phyloP scores from a whole-genome alignment of 805 yeast species.

The Suhomyces sp. region DNA sequence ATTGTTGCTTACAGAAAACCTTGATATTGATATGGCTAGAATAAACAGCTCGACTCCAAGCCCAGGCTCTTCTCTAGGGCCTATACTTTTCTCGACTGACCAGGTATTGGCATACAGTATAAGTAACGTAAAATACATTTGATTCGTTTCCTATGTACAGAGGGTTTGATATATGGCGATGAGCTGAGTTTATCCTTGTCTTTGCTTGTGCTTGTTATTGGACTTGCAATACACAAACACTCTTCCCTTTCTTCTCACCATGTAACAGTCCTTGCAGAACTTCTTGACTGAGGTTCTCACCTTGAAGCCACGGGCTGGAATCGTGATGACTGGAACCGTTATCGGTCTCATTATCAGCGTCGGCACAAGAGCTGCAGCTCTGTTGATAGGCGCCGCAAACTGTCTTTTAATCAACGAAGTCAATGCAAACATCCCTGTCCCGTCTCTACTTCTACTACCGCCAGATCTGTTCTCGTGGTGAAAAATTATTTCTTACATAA shows the following conservation, averaged over 20 bases:
- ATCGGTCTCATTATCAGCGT: conserved; percentile 12
- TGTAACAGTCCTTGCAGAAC: conserved; percentile 84
- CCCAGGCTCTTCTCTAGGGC: no score
- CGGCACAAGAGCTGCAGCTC: conserved; percentile 5
- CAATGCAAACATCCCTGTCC: conserved; percentile 16
- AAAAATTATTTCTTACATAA: conserved; percentile 1
- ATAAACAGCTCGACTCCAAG: no score
- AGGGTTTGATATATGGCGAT: not conserved
- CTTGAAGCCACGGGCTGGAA: conserved; percentile 50
- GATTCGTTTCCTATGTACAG: conserved; percentile 1
- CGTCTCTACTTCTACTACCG: not conserved
- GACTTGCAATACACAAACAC: conserved; percentile 91
- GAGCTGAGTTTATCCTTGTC: conserved; percentile 56
- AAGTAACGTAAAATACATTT: not conserved
- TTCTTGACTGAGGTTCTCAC: conserved; percentile 91
- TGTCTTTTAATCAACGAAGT: conserved; percentile 17
- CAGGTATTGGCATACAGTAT: no score
- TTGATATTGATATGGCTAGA: no score
- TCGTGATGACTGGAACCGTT: conserved; percentile 7
- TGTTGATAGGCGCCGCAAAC: conserved; percentile 11
- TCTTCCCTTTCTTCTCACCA: conserved; percentile 93
- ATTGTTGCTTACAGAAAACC: no score
- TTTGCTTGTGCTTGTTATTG: conserved; percentile 91
- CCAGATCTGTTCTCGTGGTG: not conserved
- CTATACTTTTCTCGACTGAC: no score